A percentile compares a stretch with the other conserved stretches of the same genome.
These are phyloP conservation scores for Naganishia sp. DNA, from an alignment of 1,284 basidiomycete species.

Conservation along the genomic window DNA sequence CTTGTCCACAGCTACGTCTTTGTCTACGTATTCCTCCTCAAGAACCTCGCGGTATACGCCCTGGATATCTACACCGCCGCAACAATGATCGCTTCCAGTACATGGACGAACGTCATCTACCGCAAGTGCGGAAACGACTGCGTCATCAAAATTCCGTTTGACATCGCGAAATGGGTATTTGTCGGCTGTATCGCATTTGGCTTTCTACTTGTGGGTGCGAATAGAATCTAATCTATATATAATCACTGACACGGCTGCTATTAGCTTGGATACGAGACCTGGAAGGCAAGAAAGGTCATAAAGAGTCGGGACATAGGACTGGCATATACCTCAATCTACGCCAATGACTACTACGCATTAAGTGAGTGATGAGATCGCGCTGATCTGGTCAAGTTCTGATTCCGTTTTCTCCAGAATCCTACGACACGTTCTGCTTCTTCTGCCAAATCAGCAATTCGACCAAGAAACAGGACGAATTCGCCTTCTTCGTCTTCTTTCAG, in stretches of 20 bases:
- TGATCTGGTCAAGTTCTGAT: neutral
- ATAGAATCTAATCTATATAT: neutral
- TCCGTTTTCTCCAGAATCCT: constrained; percentile 64
- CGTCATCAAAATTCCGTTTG: constrained; percentile 84
- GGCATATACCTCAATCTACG: constrained; percentile 95
- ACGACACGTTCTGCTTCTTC: constrained; percentile 98
- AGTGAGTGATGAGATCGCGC: constrained; percentile 60
- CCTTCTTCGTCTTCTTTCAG: constrained; percentile 98
- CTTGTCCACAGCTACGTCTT: constrained; percentile 70
- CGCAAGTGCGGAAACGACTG: constrained; percentile 67
- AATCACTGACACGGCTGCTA: neutral
- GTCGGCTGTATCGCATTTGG: constrained; percentile 97
- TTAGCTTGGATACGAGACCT: constrained; percentile 80
- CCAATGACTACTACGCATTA: constrained; percentile 90
- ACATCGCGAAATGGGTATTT: constrained; percentile 92
- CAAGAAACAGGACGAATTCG: constrained; percentile 94
- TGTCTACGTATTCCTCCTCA: constrained; percentile 88
- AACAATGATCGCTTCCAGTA: constrained; percentile 88
- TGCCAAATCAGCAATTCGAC: constrained; percentile 93
- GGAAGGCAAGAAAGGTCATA: constrained; percentile 90
- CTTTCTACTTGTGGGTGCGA: constrained; percentile 74
- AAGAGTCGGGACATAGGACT: constrained; percentile 93
- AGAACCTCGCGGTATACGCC: constrained; percentile 91
- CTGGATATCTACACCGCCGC: constrained; percentile 97
- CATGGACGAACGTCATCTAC: constrained; percentile 89